Base-by-base conservation (phyloP, 2,329 filamentous ascomycete species). In the Pseudogymnoascus sp. region DNA sequence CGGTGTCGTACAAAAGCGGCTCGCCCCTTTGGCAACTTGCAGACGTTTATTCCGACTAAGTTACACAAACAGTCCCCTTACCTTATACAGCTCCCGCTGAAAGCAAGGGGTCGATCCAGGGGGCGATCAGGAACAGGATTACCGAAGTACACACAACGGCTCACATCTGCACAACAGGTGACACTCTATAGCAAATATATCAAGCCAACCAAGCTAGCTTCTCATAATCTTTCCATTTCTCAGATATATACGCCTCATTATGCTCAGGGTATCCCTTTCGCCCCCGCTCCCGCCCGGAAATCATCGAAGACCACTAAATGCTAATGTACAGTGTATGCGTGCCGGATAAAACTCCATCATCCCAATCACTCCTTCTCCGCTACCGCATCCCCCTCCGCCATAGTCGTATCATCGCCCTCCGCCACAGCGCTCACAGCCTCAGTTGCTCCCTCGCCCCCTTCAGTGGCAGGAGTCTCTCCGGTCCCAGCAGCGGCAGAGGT, bases 401-500 rank as follows among this genome's bases (percentile, higher is more conserved):
- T 31, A 23, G 60, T 25, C 19, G 60, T 61, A 23, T 39, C 60
- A 31, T 45, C 60, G 13, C 36, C 39, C 60, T 25, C 39, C 11
- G 6, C 19, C 19, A n/a, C 11, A 3, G 21, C 34, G 2, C 3
- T 37, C n/a, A 13, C 16, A 39, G 34, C 19, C 34, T 61, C 25
- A 6, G n/a, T 3, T 31, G 60, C 19, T 2, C 6, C 16, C 21
- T 37, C 31, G 4, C 8, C 57, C 19, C 2, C 31, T 36, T 61
- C 61, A 16, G 65, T 68, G 45, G 16, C 57, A 36, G 64, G 66
- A 39, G 69, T 71, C 2, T 68, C 72, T 2, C 45, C 64, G 6
- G 63, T 57, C 21, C 19, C 61, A 16, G 65, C 57, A 19, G 65
- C 68, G 45, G 16, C 57, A 36, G 64, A 65, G 41, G 69, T 71